A percentile compares a stretch with the other conserved stretches of the same genome.
These are phyloP conservation scores for Monosporozyma aerobia DNA, from an alignment of 805 yeast species.

Conservation along the genomic window DNA sequence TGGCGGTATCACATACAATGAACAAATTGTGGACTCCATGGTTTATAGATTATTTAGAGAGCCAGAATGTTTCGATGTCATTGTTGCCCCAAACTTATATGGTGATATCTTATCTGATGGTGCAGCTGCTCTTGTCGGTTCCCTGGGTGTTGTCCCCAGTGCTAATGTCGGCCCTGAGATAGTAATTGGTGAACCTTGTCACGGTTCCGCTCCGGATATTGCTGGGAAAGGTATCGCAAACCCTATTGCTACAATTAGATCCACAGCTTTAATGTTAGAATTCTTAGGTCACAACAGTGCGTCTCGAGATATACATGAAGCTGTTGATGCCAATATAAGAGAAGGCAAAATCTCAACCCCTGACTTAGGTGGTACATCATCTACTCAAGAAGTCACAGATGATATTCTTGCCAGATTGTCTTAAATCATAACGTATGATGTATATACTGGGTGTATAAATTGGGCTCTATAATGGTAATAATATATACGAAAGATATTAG, in stretches of 20 bases:
- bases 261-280: slow-evolving; percentile 94
- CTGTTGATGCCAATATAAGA: slow-evolving; percentile 86
- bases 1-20: slow-evolving; percentile 60
- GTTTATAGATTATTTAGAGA: slow-evolving; percentile 98
- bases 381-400: slow-evolving; percentile 79
- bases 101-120: slow-evolving; percentile 97
- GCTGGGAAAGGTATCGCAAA: slow-evolving; percentile 91
- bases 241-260: slow-evolving; percentile 97
- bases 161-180: slow-evolving; percentile 95
- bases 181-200: slow-evolving; percentile 98
- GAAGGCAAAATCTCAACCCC: slow-evolving; percentile 77
- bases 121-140: slow-evolving; percentile 96
- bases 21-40: slow-evolving; percentile 98
- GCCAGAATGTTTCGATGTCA: slow-evolving; percentile 94
- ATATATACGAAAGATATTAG: not conserved
- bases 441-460: not conserved
- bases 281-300: slow-evolving; percentile 86
- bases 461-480: not conserved
- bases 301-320: slow-evolving; percentile 85
- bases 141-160: slow-evolving; percentile 95
- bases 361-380: slow-evolving; percentile 84
- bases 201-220: slow-evolving; percentile 98
- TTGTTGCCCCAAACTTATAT: slow-evolving; percentile 96
- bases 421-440: not conserved
- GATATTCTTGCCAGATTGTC: slow-evolving; percentile 49